Percentiles rank a stretch among this genome's conserved stretches.
phyloP scores from a whole-genome alignment of 1,284 basidiomycete genomes.

The Apiotrichum brassicae region DNA sequence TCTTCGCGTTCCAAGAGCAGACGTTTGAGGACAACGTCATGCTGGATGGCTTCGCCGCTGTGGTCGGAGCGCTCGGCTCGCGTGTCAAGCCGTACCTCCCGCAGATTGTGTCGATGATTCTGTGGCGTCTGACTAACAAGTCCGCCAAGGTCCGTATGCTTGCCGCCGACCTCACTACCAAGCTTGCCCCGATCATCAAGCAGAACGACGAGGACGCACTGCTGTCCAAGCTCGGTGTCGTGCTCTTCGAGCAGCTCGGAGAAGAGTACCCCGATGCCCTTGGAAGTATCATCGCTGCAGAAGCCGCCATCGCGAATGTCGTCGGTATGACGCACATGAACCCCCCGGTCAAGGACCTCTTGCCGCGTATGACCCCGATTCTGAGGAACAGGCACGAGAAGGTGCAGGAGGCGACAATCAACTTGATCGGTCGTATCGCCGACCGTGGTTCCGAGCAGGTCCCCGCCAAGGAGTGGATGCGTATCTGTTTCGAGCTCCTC shows the following conservation, averaged over 20 bases:
- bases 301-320: slow-evolving; percentile 97
- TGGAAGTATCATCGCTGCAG: slow-evolving; percentile 96
- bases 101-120: slow-evolving; percentile 98
- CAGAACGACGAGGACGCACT: slow-evolving; percentile 95
- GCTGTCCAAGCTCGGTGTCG: slow-evolving; percentile 91
- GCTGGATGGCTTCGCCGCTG: slow-evolving; percentile 96
- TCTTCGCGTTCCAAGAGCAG: slow-evolving; percentile 99
- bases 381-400: slow-evolving; percentile 98
- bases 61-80: slow-evolving; percentile 92
- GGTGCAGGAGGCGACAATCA: slow-evolving; percentile 98
- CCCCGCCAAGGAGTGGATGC: slow-evolving; percentile 99
- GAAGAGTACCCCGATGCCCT: slow-evolving; percentile 99
- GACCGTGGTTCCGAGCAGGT: slow-evolving; percentile 99
- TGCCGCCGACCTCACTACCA: slow-evolving; percentile 91
- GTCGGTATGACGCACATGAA: slow-evolving; percentile 99
- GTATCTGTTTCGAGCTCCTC: slow-evolving; percentile 97
- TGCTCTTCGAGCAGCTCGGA: slow-evolving; percentile 96
- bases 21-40: slow-evolving; percentile 98
- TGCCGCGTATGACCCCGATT: slow-evolving; percentile 99
- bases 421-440: slow-evolving; percentile 97
- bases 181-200: slow-evolving; percentile 95
- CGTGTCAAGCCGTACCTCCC: slow-evolving; percentile 99
- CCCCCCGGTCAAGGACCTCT: slow-evolving; percentile 94
- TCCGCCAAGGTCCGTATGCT: slow-evolving; percentile 98
- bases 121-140: slow-evolving; percentile 99